Conservation (phyloP, 768 basidiomycete genomes). For the Amanita molliuscula region DNA sequence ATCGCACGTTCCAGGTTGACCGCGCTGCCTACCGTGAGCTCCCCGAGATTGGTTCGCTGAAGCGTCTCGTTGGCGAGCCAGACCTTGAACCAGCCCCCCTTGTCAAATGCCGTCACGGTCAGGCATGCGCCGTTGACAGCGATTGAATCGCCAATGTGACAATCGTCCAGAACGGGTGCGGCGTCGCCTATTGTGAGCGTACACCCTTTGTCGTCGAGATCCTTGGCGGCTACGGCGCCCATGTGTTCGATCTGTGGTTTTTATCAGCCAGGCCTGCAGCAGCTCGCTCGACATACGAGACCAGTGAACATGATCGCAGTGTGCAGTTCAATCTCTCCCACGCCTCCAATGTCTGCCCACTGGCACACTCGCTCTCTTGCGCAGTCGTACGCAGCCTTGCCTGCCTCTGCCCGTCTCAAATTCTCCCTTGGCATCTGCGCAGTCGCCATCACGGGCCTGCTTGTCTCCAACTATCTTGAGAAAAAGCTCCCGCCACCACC, state of each 20-base stretch:
- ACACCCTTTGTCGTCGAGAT: constrained; percentile 65
- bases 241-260: constrained; percentile 75
- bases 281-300: constrained; percentile 37
- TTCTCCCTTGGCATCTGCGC: constrained; percentile 39
- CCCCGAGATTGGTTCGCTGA: constrained; percentile 81
- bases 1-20: constrained; percentile 95
- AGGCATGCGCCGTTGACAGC: constrained; percentile 83
- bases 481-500: constrained; percentile 21
- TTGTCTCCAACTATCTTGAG: constrained; percentile 43
- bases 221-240: constrained; percentile 60
- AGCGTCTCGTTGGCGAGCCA: constrained; percentile 96
- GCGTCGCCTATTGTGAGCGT: constrained; percentile 69
- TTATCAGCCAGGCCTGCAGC: constrained; percentile 6
- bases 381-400: constrained; percentile 38
- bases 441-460: constrained; percentile 35
- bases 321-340: not conserved
- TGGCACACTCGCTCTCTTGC: constrained; percentile 23
- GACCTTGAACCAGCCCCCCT: constrained; percentile 78
- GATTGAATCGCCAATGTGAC: constrained; percentile 90
- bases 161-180: constrained; percentile 72
- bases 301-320: constrained; percentile 61
- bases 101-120: constrained; percentile 82
- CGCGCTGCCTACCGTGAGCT: constrained; percentile 65
- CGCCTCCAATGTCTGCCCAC: constrained; percentile 5
- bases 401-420: constrained; percentile 40